These are phyloP conservation scores for Xanthoconium stramineum DNA, from an alignment of 768 basidiomycete species.

Conservation along the genomic window DNA sequence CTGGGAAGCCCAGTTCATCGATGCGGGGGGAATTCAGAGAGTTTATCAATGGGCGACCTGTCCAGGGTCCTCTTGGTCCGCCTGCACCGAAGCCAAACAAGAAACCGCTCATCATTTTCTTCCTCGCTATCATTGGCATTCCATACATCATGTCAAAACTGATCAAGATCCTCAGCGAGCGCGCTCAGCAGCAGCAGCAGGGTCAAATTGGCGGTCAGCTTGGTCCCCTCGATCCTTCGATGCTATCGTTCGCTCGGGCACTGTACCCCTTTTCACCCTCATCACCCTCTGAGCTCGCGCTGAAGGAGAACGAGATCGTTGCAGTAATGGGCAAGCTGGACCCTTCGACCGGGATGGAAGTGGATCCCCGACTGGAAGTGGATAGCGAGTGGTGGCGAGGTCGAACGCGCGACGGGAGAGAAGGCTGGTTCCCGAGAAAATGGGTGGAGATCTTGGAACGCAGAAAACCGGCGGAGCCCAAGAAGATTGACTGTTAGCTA, in stretches of 20 bases:
- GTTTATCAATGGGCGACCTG: slow-evolving; percentile 65
- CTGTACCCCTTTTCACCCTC: slow-evolving; percentile 74
- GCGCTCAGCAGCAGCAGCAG: slow-evolving; percentile 48
- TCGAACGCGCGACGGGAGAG: slow-evolving; percentile 83
- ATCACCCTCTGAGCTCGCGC: slow-evolving; percentile 71
- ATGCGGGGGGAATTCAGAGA: slow-evolving; percentile 70
- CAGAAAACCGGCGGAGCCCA: slow-evolving; percentile 33
- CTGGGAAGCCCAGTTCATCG: slow-evolving; percentile 41
- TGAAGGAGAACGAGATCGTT: slow-evolving; percentile 90
- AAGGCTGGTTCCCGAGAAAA: slow-evolving; percentile 93
- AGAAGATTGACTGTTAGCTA: slow-evolving; percentile 37
- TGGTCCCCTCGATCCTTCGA: slow-evolving; percentile 72
- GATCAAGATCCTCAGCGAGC: slow-evolving; percentile 69
- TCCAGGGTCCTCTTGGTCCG: slow-evolving; percentile 43
- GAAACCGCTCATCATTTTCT: slow-evolving; percentile 91
- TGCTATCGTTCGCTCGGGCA: slow-evolving; percentile 81
- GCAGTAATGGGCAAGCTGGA: slow-evolving; percentile 84
- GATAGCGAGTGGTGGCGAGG: slow-evolving; percentile 93
- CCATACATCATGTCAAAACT: slow-evolving; percentile 93
- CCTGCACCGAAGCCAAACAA: slow-evolving; percentile 63
- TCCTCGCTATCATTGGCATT: slow-evolving; percentile 89
- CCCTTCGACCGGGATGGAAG: slow-evolving; percentile 62
- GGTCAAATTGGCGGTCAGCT: slow-evolving; percentile 31
- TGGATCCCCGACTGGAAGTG: slow-evolving; percentile 59
- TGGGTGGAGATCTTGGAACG: slow-evolving; percentile 76